Percentiles rank a stretch among this genome's conserved stretches.
Conservation (phyloP, 345 rosid species). For the Sisymbrium altissimum region DNA sequence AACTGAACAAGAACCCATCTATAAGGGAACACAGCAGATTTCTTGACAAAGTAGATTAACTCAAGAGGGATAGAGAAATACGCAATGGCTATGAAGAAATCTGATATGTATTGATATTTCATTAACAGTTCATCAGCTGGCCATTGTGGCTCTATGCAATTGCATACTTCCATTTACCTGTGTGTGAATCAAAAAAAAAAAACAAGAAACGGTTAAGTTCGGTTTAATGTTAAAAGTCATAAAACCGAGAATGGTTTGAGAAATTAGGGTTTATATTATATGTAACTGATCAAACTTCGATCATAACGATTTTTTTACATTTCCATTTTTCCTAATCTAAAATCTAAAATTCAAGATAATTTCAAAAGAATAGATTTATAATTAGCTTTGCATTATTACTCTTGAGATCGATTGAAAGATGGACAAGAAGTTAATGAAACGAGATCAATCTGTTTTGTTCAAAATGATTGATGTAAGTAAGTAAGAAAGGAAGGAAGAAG, state of each 20-base stretch:
- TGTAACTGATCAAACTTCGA: neutral
- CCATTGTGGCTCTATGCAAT: slow-evolving; percentile 94
- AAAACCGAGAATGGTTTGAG: neutral
- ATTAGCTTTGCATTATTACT: neutral
- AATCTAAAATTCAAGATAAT: too few relatives aligned
- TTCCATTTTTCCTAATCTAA: neutral
- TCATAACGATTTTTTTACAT: neutral
- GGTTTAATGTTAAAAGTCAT: neutral
- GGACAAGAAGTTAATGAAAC: too few relatives aligned
- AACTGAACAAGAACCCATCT: slow-evolving; percentile 99
- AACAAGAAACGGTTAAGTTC: too few relatives aligned
- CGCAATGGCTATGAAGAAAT: slow-evolving; percentile 96
- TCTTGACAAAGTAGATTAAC: slow-evolving; percentile 93
- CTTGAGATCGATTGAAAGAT: too few relatives aligned
- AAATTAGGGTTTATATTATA: neutral
- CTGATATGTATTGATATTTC: slow-evolving; percentile 97
- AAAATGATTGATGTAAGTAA: too few relatives aligned
- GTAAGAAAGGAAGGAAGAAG: too few relatives aligned
- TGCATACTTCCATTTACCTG: slow-evolving; percentile 75
- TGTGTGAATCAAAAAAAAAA: neutral
- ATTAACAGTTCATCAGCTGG: slow-evolving; percentile 87
- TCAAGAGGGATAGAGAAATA: slow-evolving; percentile 97
- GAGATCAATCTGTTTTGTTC: too few relatives aligned
- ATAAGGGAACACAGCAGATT: slow-evolving; percentile 88
- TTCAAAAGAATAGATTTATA: neutral